These are phyloP conservation scores for Fraxinus floribunda DNA, from an alignment of 305 asterid genomes.

Conservation along the genomic window DNA sequence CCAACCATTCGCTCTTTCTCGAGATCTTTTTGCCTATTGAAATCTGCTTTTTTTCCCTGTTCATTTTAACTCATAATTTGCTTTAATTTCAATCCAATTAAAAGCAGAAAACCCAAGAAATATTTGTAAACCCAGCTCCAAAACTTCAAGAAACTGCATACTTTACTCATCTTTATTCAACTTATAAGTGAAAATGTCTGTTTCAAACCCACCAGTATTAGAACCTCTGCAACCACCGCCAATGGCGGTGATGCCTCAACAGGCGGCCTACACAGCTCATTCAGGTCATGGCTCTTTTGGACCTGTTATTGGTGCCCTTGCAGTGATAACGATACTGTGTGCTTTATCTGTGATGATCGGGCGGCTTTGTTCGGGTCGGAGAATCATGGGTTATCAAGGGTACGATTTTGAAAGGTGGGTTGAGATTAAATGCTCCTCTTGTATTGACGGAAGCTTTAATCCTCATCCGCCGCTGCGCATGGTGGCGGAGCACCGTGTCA, in stretches of 20 bases:
- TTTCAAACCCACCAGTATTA: conserved; percentile 31
- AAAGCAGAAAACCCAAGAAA: background rate
- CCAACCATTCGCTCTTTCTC: background rate
- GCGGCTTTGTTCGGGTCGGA: conserved; percentile 73
- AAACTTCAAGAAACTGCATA: conserved; percentile 11
- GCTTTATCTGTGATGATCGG: conserved; percentile 76
- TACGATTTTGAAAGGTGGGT: conserved; percentile 70
- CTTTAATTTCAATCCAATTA: background rate
- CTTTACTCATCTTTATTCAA: background rate
- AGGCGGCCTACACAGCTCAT: conserved; percentile 47
- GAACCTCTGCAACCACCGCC: conserved; percentile 59
- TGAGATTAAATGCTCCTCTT: conserved; percentile 64
- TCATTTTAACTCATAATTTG: background rate
- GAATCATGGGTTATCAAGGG: conserved; percentile 57
- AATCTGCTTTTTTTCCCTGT: background rate
- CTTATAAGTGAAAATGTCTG: conserved; percentile 30
- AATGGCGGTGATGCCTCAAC: conserved; percentile 44
- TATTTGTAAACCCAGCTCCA: conserved; percentile 8
- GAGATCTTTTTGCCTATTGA: background rate
- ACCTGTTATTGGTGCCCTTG: conserved; percentile 74
- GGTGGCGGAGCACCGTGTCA: conserved; percentile 37
- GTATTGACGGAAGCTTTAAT: conserved; percentile 62
- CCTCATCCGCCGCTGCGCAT: conserved; percentile 32
- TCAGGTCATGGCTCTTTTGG: conserved; percentile 78
- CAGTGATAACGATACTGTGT: conserved; percentile 57